phyloP scores from a whole-genome alignment of 345 rosid species.

The Mallotus nudiflorus region DNA sequence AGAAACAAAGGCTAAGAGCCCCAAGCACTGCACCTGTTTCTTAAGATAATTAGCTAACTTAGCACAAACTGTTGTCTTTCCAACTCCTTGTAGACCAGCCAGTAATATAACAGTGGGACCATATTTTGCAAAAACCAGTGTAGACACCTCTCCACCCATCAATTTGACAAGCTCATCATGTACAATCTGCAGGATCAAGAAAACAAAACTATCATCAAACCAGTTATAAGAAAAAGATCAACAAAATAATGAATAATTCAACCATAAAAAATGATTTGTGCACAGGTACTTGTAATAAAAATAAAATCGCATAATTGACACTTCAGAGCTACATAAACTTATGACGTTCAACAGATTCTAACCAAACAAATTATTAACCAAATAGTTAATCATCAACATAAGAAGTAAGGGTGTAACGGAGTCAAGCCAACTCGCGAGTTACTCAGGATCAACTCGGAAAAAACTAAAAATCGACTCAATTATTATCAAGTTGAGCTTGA shows the following conservation, averaged over 20 bases:
- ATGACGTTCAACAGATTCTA: too few species aligned
- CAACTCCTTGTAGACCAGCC: constrained; percentile 98
- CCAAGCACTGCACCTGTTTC: constrained; percentile 62
- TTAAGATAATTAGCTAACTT: constrained; percentile 89
- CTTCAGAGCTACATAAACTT: background rate
- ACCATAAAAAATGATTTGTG: background rate
- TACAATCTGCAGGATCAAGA: constrained; percentile 57
- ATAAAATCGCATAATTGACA: background rate
- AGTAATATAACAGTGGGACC: constrained; percentile 82
- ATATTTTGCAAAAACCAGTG: constrained; percentile 76
- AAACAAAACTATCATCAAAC: constrained; percentile 6
- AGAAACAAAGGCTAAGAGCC: background rate
- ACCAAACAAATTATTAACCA: too few species aligned
- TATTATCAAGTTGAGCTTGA: too few species aligned
- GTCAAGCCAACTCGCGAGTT: too few species aligned
- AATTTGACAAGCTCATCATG: constrained; percentile 83
- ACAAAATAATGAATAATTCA: background rate
- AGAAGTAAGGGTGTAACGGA: too few species aligned
- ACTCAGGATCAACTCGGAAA: too few species aligned
- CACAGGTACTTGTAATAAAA: background rate
- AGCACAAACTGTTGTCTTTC: constrained; percentile 95
- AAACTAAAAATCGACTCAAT: too few species aligned
- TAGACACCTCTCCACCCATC: constrained; percentile 99
- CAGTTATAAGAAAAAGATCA: background rate
- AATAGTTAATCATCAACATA: too few species aligned